phyloP scores from a whole-genome alignment of 2,329 filamentous ascomycete species.

The Cercospora citrullina region DNA sequence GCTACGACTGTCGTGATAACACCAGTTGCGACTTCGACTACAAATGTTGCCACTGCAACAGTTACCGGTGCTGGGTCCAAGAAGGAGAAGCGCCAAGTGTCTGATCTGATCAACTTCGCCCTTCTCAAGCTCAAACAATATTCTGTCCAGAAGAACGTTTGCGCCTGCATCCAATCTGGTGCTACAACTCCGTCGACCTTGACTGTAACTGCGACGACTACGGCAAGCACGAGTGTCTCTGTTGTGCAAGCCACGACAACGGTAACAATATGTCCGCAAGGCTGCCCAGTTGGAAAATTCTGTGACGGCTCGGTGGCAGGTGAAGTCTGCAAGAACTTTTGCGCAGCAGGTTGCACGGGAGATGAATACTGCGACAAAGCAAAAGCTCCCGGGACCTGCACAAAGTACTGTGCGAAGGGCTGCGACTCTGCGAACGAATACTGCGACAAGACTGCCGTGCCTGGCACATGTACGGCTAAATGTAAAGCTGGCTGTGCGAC shows the following conservation, averaged over 20 bases:
- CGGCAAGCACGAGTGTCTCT: neutral
- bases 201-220: neutral
- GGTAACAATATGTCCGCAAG: neutral
- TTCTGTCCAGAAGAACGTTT: neutral
- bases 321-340: neutral
- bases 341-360: neutral
- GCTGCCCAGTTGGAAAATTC: neutral
- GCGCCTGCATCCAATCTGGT: neutral
- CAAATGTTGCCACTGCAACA: neutral
- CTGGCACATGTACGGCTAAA: neutral
- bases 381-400: neutral
- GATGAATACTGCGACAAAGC: neutral
- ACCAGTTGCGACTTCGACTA: neutral
- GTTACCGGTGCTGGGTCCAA: neutral
- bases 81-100: neutral
- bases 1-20: neutral
- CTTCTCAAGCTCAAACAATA: neutral
- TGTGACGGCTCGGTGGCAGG: neutral
- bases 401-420: neutral
- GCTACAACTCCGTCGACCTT: neutral
- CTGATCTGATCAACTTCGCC: neutral
- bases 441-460: neutral
- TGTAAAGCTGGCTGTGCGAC: neutral
- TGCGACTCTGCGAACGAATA: neutral
- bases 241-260: neutral